Conservation (phyloP, 2,329 filamentous ascomycete species). For the Acephala macrosclerotiorum region DNA sequence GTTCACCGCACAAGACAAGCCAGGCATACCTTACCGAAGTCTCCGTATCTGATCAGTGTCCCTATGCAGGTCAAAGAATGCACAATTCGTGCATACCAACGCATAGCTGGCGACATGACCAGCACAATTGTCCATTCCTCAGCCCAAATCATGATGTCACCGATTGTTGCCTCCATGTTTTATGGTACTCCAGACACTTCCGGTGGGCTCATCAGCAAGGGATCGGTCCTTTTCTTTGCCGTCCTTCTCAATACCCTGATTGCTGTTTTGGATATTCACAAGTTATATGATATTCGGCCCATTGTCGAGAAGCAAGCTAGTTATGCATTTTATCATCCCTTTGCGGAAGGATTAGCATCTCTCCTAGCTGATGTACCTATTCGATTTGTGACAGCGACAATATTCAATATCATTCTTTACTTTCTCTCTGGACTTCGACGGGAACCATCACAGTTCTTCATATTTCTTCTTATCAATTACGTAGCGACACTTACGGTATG, state of each 20-base stretch:
- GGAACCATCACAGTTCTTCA: slow-evolving; percentile 80
- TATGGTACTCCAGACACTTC: slow-evolving; percentile 62
- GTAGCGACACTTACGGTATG: slow-evolving; percentile 20
- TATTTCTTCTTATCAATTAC: slow-evolving; percentile 58
- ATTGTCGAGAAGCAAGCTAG: slow-evolving; percentile 7
- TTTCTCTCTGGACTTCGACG: slow-evolving; percentile 77
- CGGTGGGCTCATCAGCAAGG: slow-evolving; percentile 64
- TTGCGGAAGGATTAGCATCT: background rate
- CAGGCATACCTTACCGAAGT: slow-evolving; percentile 63
- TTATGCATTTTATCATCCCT: slow-evolving; percentile 1
- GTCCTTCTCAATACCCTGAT: slow-evolving; percentile 63
- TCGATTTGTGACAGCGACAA: background rate
- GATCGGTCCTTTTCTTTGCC: slow-evolving; percentile 71
- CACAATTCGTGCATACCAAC: slow-evolving; percentile 78
- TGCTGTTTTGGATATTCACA: background rate
- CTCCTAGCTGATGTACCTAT: background rate
- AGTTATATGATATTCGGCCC: background rate
- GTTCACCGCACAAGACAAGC: slow-evolving; percentile 55
- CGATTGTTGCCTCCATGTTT: slow-evolving; percentile 69
- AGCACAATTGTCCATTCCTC: slow-evolving; percentile 24
- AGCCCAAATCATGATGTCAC: slow-evolving; percentile 55
- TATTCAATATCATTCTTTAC: slow-evolving; percentile 25
- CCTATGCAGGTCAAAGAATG: slow-evolving; percentile 78
- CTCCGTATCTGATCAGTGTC: slow-evolving; percentile 83
- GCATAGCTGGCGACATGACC: slow-evolving; percentile 61